These are phyloP conservation scores for Alnus glutinosa DNA, from an alignment of 306 rosid species.

Conservation along the genomic window DNA sequence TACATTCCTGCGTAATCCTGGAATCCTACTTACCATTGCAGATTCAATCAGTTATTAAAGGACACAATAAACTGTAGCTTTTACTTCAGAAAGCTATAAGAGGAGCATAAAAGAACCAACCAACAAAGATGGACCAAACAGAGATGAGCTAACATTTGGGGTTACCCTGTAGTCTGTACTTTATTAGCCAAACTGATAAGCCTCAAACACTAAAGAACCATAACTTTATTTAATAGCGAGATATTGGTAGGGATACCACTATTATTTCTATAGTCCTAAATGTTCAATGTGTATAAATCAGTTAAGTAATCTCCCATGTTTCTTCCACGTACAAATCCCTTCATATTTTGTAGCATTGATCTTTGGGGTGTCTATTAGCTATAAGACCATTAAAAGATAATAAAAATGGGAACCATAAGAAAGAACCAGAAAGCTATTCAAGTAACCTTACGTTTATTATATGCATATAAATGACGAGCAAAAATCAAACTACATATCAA, in stretches of 20 bases:
- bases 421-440: not conserved
- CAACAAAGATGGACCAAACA: not conserved
- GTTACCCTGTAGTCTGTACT: not conserved
- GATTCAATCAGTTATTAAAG: not conserved
- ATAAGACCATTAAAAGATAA: not conserved
- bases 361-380: not conserved
- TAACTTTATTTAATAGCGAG: not conserved
- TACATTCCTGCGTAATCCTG: no score
- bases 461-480: not conserved
- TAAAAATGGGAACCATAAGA: not conserved
- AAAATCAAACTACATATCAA: not conserved
- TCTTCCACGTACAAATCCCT: not conserved
- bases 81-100: not conserved
- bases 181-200: not conserved
- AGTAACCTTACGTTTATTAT: not conserved
- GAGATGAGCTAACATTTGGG: not conserved
- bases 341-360: not conserved
- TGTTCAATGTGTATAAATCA: not conserved
- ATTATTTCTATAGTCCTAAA: not conserved
- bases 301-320: not conserved
- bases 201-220: not conserved
- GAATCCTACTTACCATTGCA: not conserved
- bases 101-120: not conserved
- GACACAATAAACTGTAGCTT: not conserved
- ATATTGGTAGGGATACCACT: not conserved